These are phyloP conservation scores for Penicillium sp. DNA, from an alignment of 2,329 filamentous ascomycete species.

Conservation along the genomic window DNA sequence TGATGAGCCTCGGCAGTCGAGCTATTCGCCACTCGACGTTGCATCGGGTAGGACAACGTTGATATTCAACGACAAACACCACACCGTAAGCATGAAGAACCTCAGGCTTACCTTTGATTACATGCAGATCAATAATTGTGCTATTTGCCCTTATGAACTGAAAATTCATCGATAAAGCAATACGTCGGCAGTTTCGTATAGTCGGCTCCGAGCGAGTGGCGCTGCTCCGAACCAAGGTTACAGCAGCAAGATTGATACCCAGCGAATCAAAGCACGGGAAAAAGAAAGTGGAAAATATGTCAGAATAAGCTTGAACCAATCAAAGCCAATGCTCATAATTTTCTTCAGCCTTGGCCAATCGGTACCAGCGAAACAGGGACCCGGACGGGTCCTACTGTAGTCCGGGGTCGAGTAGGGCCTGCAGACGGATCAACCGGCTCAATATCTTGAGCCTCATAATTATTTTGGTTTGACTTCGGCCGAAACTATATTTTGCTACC, in stretches of 20 bases:
- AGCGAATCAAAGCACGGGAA: not conserved
- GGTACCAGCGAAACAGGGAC: not conserved
- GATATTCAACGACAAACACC: too few species aligned
- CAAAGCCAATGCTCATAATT: not conserved
- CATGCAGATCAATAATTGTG: too few species aligned
- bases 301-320: too few species aligned
- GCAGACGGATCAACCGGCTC: not conserved
- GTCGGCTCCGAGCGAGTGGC: not conserved
- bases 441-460: not conserved
- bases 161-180: not conserved
- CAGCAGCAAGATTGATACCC: not conserved
- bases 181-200: not conserved
- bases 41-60: too few species aligned
- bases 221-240: not conserved
- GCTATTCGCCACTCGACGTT: too few species aligned
- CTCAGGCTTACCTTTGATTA: too few species aligned
- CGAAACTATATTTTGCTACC: not conserved
- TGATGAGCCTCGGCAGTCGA: too few species aligned
- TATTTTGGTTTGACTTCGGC: not conserved
- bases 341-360: constrained; percentile 4
- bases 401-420: constrained; percentile 7
- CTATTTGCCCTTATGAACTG: too few species aligned
- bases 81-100: too few species aligned
- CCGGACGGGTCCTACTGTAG: constrained; percentile 1
- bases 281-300: too few species aligned